A percentile compares a stretch with the other conserved stretches of the same genome.
Evolutionary conservation across 352 stramenopile genomes (phyloP).

Genomic region (Phytophthora citrophthora): DNA sequence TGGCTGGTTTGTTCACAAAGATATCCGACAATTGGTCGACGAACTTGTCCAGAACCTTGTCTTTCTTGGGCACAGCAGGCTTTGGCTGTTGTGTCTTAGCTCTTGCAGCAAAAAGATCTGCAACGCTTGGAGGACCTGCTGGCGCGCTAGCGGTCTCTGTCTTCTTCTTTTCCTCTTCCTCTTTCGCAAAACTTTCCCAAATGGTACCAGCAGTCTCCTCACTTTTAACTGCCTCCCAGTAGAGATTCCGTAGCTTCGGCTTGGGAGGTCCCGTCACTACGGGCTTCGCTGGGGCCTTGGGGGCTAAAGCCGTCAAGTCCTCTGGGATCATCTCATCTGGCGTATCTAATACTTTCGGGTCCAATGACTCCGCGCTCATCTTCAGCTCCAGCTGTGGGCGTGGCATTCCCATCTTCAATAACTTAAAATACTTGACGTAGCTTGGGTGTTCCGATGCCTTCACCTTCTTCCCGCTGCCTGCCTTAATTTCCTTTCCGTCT

Average conservation of each 20-base stretch:
- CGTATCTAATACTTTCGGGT: constrained; percentile 89
- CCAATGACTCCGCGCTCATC: constrained; percentile 91
- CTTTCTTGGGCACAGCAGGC: constrained; percentile 36
- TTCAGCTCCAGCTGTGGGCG: constrained; percentile 92
- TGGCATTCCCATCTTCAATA: constrained; percentile 96
- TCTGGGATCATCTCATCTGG: constrained; percentile 77
- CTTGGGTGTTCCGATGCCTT: constrained; percentile 84
- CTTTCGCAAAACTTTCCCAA: constrained; percentile 70
- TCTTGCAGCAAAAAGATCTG: constrained; percentile 49
- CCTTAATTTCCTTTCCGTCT: constrained; percentile 55
- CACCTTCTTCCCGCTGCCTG: constrained; percentile 35
- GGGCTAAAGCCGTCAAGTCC: constrained; percentile 27
- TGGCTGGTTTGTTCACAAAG: constrained; percentile 83
- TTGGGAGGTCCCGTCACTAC: constrained; percentile 61
- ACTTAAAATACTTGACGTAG: constrained; percentile 96
- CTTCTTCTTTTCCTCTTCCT: constrained; percentile 34
- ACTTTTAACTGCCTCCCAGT: constrained; percentile 80
- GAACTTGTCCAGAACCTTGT: constrained; percentile 67
- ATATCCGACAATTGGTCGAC: constrained; percentile 72
- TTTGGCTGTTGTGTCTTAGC: constrained; percentile 23
- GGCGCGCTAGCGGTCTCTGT: constrained; percentile 10
- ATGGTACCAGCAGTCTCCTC: constrained; percentile 71
- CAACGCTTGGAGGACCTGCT: constrained; percentile 31
- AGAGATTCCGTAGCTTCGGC: constrained; percentile 83
- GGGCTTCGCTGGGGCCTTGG: constrained; percentile 37